Conservation (phyloP, 1,284 basidiomycete genomes). For the Coniophora puteana region DNA sequence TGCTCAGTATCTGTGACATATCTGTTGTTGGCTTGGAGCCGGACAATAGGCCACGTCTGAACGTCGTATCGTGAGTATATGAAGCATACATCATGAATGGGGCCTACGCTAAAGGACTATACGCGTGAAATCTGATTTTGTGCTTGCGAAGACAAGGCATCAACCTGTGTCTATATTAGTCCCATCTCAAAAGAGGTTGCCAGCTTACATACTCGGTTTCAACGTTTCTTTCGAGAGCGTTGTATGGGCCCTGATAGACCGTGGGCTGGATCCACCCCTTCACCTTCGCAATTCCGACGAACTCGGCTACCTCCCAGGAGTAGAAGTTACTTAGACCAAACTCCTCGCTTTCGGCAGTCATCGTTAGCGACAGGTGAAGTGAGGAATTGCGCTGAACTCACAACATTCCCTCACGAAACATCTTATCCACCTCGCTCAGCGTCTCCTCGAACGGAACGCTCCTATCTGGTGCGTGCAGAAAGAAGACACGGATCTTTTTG, state of each 20-base stretch:
- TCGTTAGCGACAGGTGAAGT: conserved; percentile 4
- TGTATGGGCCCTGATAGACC: conserved; percentile 34
- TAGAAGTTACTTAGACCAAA: conserved; percentile 41
- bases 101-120: conserved; percentile 45
- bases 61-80: too few relatives aligned
- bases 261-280: conserved; percentile 32
- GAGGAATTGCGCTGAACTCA: conserved; percentile 21
- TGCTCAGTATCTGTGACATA: too few relatives aligned
- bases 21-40: too few relatives aligned
- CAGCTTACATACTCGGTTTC: conserved; percentile 33
- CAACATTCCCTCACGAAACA: conserved; percentile 39
- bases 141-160: conserved; percentile 43
- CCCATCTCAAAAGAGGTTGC: neutral
- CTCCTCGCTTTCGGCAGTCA: conserved; percentile 33
- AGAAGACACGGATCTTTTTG: conserved; percentile 21
- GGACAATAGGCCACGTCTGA: too few relatives aligned
- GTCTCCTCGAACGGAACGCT: conserved; percentile 31
- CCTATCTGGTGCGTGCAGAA: conserved; percentile 24
- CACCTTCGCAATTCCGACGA: conserved; percentile 26
- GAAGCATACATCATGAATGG: too few relatives aligned
- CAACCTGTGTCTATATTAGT: conserved; percentile 22
- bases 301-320: conserved; percentile 44
- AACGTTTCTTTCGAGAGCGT: conserved; percentile 35
- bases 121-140: conserved; percentile 43
- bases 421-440: conserved; percentile 33